These are phyloP conservation scores for Euphorbia tirucalli DNA, from an alignment of 345 rosid species.

Conservation along the genomic window DNA sequence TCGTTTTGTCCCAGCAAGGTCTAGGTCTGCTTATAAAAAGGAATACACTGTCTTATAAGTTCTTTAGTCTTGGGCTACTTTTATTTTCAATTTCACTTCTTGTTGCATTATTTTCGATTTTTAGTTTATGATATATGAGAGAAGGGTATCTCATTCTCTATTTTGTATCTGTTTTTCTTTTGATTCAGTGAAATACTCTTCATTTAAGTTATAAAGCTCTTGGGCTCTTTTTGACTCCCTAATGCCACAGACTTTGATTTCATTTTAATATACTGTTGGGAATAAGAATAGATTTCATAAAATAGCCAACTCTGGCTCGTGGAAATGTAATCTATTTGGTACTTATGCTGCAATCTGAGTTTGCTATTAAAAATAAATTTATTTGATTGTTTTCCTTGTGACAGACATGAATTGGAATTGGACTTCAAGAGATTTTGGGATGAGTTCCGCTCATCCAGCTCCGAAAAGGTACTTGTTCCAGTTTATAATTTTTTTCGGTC, in stretches of 20 bases:
- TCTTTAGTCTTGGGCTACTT: not conserved
- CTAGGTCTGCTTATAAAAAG: not conserved
- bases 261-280: not conserved
- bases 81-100: not conserved
- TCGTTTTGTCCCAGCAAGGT: not conserved
- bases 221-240: not conserved
- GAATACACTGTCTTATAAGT: not conserved
- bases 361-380: not conserved
- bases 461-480: slow-evolving; percentile 62
- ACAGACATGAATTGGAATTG: slow-evolving; percentile 87
- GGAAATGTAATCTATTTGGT: not conserved
- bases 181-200: not conserved
- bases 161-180: not conserved
- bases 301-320: not conserved
- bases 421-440: slow-evolving; percentile 99
- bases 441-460: slow-evolving; percentile 97
- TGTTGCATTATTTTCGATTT: not conserved
- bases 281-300: not conserved
- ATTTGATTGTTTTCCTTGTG: slow-evolving; percentile 27
- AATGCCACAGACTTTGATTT: not conserved
- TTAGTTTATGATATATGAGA: not conserved
- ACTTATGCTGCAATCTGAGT: not conserved
- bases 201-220: not conserved
- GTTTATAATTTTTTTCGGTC: slow-evolving; percentile 6
- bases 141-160: not conserved